Percentiles rank a stretch among this genome's conserved stretches.
Conservation (phyloP, 306 rosid genomes). For the Vigna hirtella region DNA sequence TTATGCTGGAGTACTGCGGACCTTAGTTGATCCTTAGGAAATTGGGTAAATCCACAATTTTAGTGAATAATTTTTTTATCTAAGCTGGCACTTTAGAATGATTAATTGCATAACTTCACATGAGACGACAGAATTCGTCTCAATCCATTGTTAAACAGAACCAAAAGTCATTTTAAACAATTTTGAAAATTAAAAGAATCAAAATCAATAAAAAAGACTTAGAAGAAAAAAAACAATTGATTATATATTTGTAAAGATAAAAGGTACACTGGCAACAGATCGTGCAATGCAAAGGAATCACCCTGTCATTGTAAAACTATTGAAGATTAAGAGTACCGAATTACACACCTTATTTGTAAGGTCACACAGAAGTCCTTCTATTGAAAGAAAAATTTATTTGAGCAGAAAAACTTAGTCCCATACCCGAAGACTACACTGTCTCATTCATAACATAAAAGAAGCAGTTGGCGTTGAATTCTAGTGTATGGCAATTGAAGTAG, state of each 20-base stretch:
- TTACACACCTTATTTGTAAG: background rate
- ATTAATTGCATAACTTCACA: too few relatives aligned
- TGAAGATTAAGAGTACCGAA: background rate
- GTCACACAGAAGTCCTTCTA: background rate
- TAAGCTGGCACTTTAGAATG: too few relatives aligned
- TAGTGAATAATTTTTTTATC: too few relatives aligned
- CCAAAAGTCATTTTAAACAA: too few relatives aligned
- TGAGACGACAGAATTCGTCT: too few relatives aligned
- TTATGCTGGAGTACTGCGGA: too few relatives aligned
- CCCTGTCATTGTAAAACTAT: background rate
- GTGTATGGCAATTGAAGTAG: constrained; percentile 5
- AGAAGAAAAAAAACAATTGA: too few relatives aligned
- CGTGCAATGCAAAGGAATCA: background rate
- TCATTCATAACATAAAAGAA: background rate
- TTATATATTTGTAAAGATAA: background rate
- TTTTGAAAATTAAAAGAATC: too few relatives aligned
- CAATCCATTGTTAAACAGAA: too few relatives aligned
- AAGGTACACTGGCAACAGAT: background rate
- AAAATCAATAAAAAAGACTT: too few relatives aligned
- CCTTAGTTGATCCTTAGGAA: too few relatives aligned
- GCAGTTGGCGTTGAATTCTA: background rate
- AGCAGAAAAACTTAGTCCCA: background rate
- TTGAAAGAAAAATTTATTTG: background rate
- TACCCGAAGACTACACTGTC: background rate
- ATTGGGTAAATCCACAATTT: too few relatives aligned